These are phyloP conservation scores for Fusarium palustre DNA, from an alignment of 2,329 filamentous ascomycete genomes.

Conservation along the genomic window DNA sequence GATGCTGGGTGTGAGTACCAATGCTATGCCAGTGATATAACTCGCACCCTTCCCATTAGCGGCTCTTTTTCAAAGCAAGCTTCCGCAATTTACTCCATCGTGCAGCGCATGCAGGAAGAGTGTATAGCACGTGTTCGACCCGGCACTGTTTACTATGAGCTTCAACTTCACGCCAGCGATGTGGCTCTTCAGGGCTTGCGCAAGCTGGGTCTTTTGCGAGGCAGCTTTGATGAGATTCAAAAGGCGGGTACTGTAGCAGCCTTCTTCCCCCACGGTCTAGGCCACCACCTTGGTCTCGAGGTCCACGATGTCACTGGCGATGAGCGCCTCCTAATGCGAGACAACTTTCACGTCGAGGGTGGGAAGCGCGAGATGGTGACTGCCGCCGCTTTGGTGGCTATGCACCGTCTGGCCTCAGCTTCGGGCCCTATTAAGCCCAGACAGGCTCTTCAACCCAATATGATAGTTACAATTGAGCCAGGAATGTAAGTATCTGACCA, in stretches of 20 bases:
- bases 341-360: conserved; percentile 48
- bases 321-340: conserved; percentile 51
- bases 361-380: conserved; percentile 59
- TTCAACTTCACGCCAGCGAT: conserved; percentile 78
- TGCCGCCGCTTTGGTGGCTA: conserved; percentile 50
- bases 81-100: conserved; percentile 79
- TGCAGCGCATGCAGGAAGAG: conserved; percentile 82
- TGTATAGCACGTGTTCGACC: conserved; percentile 77
- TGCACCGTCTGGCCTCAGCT: conserved; percentile 44
- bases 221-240: conserved; percentile 68
- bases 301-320: conserved; percentile 68
- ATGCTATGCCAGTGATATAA: conserved; percentile 91
- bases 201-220: conserved; percentile 76
- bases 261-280: conserved; percentile 75
- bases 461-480: conserved; percentile 84
- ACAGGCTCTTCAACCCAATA: conserved; percentile 66
- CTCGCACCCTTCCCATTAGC: conserved; percentile 83
- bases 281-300: conserved; percentile 74
- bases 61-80: conserved; percentile 76
- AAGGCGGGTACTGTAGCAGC: conserved; percentile 65
- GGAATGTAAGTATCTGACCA: conserved; percentile 66
- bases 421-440: conserved; percentile 50
- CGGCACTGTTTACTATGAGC: conserved; percentile 75
- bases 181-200: conserved; percentile 79
- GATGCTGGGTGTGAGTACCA: conserved; percentile 90